These are phyloP conservation scores for Pyrenula massariospora DNA, from an alignment of 495 filamentous ascomycete genomes.

Conservation along the genomic window DNA sequence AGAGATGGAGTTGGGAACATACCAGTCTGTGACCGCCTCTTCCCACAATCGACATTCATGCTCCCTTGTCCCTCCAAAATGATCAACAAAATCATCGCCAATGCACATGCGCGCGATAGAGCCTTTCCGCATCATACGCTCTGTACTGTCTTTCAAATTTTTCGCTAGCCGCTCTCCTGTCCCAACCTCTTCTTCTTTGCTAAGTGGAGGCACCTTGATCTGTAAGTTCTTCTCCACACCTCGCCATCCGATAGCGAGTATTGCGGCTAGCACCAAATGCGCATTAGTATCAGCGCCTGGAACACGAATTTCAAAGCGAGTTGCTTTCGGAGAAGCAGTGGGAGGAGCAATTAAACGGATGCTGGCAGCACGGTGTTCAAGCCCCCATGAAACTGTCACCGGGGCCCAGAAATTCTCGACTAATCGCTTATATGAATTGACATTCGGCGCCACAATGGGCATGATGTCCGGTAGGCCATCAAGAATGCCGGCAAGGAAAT, in stretches of 20 bases:
- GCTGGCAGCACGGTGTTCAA: constrained; percentile 88
- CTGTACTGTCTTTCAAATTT: constrained; percentile 58
- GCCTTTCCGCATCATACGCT: constrained; percentile 55
- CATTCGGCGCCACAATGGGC: constrained; percentile 84
- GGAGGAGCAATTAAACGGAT: constrained; percentile 85
- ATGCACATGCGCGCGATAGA: constrained; percentile 87
- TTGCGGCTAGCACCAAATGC: constrained; percentile 74
- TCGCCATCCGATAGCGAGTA: constrained; percentile 76
- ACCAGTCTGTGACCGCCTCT: constrained; percentile 92
- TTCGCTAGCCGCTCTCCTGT: constrained; percentile 53
- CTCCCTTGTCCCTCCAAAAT: constrained; percentile 84
- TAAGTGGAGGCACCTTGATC: constrained; percentile 70
- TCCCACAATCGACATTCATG: constrained; percentile 90
- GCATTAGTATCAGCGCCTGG: constrained; percentile 87
- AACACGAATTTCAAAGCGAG: constrained; percentile 83
- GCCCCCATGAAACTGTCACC: constrained; percentile 91
- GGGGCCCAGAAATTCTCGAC: constrained; percentile 99
- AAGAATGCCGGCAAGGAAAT: constrained; percentile 85
- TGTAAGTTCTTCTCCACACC: constrained; percentile 83
- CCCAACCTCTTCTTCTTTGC: constrained; percentile 71
- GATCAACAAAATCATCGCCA: constrained; percentile 90
- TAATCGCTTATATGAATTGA: constrained; percentile 94
- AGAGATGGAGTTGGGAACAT: constrained; percentile 17
- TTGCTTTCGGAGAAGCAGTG: constrained; percentile 67
- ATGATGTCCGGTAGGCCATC: constrained; percentile 88